Evolutionary conservation across 2,329 filamentous ascomycete genomes (phyloP).

Genomic region (Trichoderma lentiforme): DNA sequence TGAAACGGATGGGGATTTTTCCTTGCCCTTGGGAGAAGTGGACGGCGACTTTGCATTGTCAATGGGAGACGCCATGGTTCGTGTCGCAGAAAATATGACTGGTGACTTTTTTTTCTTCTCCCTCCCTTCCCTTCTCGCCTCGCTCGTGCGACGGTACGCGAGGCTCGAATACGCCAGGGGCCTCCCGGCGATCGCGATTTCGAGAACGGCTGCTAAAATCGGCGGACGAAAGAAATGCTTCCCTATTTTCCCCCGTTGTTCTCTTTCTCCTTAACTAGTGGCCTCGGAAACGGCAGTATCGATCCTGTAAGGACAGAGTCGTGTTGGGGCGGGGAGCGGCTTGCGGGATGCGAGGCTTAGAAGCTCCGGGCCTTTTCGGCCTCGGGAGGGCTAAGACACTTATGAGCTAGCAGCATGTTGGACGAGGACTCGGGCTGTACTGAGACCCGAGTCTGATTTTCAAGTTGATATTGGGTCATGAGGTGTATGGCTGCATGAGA

Average conservation of each 20-base stretch:
- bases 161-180: neutral
- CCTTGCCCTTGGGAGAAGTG: neutral
- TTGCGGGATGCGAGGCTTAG: conserved; percentile 1
- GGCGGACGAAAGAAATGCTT: neutral
- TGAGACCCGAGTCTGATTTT: neutral
- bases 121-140: neutral
- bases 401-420: neutral
- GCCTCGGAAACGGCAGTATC: neutral
- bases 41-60: neutral
- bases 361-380: conserved; percentile 5
- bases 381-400: conserved; percentile 14
- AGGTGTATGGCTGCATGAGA: neutral
- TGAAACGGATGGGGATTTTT: neutral
- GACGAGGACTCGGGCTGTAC: neutral
- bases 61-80: conserved; percentile 7
- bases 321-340: conserved; percentile 6
- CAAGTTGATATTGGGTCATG: neutral
- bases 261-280: neutral
- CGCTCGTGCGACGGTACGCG: neutral
- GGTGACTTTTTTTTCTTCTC: neutral
- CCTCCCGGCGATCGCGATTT: neutral
- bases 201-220: neutral
- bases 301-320: neutral
- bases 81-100: neutral
- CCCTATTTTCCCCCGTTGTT: neutral